Evolutionary conservation across 31 red algal genomes (phyloP).

Genomic region (Asparagopsis taxiformis): DNA sequence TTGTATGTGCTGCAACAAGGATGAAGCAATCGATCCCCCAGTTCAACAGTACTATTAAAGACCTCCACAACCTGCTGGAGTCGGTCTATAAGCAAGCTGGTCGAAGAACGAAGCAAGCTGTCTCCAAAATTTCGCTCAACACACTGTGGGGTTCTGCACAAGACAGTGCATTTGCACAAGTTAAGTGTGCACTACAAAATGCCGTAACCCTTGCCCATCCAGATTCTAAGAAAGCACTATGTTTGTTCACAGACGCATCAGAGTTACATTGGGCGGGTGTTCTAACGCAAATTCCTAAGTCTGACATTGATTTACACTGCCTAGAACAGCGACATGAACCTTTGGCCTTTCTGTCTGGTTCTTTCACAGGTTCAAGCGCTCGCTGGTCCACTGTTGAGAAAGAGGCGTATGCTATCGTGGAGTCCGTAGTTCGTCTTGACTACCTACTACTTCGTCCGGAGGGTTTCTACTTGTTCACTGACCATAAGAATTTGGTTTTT

Average conservation of each 20-base stretch:
- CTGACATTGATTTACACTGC: neutral
- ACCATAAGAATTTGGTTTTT: conserved; percentile 17
- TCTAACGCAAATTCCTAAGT: conserved; percentile 9
- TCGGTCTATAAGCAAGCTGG: neutral
- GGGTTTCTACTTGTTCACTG: conserved; percentile 1
- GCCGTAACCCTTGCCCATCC: neutral
- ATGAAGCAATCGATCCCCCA: neutral
- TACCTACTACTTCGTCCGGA: neutral
- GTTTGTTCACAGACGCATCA: conserved; percentile 1
- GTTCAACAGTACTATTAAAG: neutral
- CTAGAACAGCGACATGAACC: conserved; percentile 25
- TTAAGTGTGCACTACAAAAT: neutral
- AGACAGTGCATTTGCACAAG: neutral
- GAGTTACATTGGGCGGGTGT: neutral
- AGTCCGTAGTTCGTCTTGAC: neutral
- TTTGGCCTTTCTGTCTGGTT: conserved; percentile 10
- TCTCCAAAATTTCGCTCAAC: neutral
- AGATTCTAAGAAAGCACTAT: neutral
- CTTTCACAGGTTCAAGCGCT: neutral
- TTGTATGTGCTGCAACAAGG: conserved; percentile 1
- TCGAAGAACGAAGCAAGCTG: neutral
- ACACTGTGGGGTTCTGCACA: neutral
- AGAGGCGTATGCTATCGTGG: conserved; percentile 22
- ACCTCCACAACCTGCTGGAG: neutral
- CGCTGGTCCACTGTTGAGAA: conserved; percentile 15